phyloP scores from a whole-genome alignment of 805 yeast genomes.

The Wickerhamiella qilinensis region DNA sequence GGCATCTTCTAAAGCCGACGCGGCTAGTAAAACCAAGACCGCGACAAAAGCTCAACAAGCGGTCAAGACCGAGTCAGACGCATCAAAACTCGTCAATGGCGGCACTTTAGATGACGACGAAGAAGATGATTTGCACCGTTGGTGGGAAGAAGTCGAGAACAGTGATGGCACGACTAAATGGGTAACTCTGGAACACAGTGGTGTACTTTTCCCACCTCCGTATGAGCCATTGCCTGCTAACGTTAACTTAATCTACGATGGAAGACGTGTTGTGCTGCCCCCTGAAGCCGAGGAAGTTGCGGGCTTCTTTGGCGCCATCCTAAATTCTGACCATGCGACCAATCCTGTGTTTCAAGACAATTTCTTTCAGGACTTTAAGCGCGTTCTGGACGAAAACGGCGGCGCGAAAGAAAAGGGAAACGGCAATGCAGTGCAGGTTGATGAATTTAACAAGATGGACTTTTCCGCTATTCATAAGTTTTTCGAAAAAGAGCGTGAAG shows the following conservation, averaged over 20 bases:
- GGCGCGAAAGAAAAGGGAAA: conserved; percentile 32
- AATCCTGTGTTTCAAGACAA: conserved; percentile 77
- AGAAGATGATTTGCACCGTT: conserved; percentile 45
- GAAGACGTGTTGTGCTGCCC: conserved; percentile 60
- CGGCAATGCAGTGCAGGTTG: conserved; percentile 27
- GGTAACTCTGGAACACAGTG: conserved; percentile 74
- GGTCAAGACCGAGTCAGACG: background rate
- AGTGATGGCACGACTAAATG: conserved; percentile 66
- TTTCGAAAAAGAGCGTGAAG: conserved; percentile 54
- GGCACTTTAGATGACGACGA: too few species aligned
- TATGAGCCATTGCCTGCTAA: conserved; percentile 72
- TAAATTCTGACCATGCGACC: conserved; percentile 68
- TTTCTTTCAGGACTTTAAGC: conserved; percentile 63
- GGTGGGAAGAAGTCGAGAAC: conserved; percentile 65
- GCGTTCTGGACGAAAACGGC: conserved; percentile 53
- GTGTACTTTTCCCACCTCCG: conserved; percentile 86
- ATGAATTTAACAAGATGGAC: conserved; percentile 54
- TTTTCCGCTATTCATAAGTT: conserved; percentile 57
- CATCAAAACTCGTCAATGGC: too few species aligned
- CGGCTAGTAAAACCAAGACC: too few species aligned
- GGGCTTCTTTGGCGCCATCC: conserved; percentile 79
- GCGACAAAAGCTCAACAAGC: background rate
- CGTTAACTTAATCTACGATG: conserved; percentile 62
- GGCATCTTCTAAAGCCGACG: too few species aligned
- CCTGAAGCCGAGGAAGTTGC: conserved; percentile 89